phyloP scores from a whole-genome alignment of 345 rosid genomes.

The Gossypium turneri region DNA sequence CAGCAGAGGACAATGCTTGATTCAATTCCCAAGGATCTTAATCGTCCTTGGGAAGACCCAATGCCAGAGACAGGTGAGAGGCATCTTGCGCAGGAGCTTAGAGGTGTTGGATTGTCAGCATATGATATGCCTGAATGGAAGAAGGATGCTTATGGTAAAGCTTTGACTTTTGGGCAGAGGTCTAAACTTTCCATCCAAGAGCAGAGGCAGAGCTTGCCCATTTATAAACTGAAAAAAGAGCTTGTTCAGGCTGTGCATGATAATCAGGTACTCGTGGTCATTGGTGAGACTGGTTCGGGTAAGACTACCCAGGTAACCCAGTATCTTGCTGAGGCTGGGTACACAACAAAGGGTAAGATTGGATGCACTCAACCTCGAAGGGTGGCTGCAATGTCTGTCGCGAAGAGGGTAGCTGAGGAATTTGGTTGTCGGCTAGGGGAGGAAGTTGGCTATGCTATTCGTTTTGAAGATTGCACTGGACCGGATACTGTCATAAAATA shows the following conservation, averaged over 20 bases:
- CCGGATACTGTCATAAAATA: conserved; percentile 74
- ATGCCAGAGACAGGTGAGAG: conserved; percentile 92
- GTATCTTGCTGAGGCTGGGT: conserved; percentile 77
- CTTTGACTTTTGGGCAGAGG: conserved; percentile 72
- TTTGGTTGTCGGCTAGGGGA: conserved; percentile 69
- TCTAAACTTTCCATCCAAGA: conserved; percentile 90
- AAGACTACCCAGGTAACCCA: conserved; percentile 77
- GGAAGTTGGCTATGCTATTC: conserved; percentile 73
- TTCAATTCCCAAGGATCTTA: conserved; percentile 91
- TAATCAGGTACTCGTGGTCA: conserved; percentile 67
- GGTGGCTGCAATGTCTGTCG: conserved; percentile 76
- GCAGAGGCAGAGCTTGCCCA: conserved; percentile 85
- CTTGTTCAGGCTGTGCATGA: conserved; percentile 81
- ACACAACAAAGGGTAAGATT: conserved; percentile 62
- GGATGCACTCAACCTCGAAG: conserved; percentile 80
- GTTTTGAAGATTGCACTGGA: conserved; percentile 70
- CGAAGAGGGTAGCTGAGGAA: conserved; percentile 80
- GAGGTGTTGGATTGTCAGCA: conserved; percentile 88
- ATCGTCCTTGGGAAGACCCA: conserved; percentile 97
- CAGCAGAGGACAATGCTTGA: conserved; percentile 91
- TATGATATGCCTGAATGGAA: conserved; percentile 94
- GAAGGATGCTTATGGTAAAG: conserved; percentile 82
- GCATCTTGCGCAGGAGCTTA: conserved; percentile 87
- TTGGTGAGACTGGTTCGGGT: conserved; percentile 80
- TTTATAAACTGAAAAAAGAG: conserved; percentile 82